Percentiles rank a stretch among this genome's conserved stretches.
Conservation (phyloP, 768 basidiomycete species). For the Hericium alpestre region DNA sequence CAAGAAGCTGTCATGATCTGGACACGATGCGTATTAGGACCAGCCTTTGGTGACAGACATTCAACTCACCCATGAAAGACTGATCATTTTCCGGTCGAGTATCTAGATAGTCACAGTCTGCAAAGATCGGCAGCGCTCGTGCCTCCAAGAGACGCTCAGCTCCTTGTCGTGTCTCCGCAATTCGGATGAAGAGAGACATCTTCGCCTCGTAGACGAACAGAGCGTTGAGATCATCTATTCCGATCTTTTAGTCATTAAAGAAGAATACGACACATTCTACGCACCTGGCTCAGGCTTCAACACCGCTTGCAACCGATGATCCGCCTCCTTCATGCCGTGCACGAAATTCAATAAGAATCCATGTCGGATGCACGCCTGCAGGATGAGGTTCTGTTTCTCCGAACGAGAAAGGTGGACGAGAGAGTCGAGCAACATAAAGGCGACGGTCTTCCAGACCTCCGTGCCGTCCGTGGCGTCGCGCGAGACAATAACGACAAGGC, state of each 20-base stretch:
- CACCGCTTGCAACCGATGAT: slow-evolving; percentile 60
- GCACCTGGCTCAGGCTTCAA: slow-evolving; percentile 85
- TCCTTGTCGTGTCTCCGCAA: slow-evolving; percentile 74
- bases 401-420: slow-evolving; percentile 59
- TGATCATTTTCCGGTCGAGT: slow-evolving; percentile 77
- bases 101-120: slow-evolving; percentile 81
- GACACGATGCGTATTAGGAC: background rate
- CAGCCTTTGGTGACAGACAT: background rate
- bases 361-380: slow-evolving; percentile 51
- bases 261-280: slow-evolving; percentile 11
- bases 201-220: slow-evolving; percentile 94
- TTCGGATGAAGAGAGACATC: slow-evolving; percentile 77
- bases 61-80: slow-evolving; percentile 60
- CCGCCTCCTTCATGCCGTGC: slow-evolving; percentile 73
- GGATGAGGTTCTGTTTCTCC: slow-evolving; percentile 57
- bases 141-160: slow-evolving; percentile 78
- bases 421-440: slow-evolving; percentile 83
- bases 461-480: slow-evolving; percentile 92
- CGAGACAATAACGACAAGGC: slow-evolving; percentile 60
- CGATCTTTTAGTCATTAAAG: background rate
- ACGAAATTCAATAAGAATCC: slow-evolving; percentile 80
- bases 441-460: slow-evolving; percentile 95
- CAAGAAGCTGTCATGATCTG: slow-evolving; percentile 79
- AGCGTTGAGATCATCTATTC: slow-evolving; percentile 74
- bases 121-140: slow-evolving; percentile 60